phyloP scores from a whole-genome alignment of 345 rosid genomes.

The Aquilaria sinensis region DNA sequence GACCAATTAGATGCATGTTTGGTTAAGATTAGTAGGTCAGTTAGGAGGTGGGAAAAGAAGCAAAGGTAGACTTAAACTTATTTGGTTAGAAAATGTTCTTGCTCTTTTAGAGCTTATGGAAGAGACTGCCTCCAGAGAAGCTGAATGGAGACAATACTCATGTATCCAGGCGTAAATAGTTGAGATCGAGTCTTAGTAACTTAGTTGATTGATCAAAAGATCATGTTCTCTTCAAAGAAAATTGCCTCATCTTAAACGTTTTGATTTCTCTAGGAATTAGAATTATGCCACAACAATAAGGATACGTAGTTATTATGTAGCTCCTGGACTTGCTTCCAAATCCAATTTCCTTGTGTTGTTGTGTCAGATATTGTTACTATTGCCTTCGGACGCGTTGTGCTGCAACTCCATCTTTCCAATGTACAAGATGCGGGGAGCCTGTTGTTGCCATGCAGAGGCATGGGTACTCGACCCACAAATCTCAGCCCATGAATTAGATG shows the following conservation, averaged over 20 bases:
- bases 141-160: too few relatives aligned
- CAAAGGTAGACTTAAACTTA: too few relatives aligned
- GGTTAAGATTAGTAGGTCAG: too few relatives aligned
- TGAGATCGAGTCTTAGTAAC: constrained; percentile 5
- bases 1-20: too few relatives aligned
- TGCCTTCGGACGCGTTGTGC: constrained; percentile 89
- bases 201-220: neutral
- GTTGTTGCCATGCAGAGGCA: constrained; percentile 86
- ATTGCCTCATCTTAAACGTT: neutral
- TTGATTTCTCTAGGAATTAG: constrained; percentile 2
- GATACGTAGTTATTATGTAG: too few relatives aligned
- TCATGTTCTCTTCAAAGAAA: neutral
- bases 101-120: too few relatives aligned
- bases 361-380: constrained; percentile 84
- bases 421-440: constrained; percentile 68
- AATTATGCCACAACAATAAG: too few relatives aligned
- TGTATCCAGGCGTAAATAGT: neutral
- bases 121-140: too few relatives aligned
- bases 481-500: neutral
- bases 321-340: too few relatives aligned
- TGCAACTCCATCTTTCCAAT: constrained; percentile 66
- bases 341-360: neutral
- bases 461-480: constrained; percentile 23
- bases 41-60: too few relatives aligned
- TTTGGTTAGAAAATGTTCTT: too few relatives aligned